Conservation (phyloP, 495 filamentous ascomycete species). For the Clavariopsis aquatica region DNA sequence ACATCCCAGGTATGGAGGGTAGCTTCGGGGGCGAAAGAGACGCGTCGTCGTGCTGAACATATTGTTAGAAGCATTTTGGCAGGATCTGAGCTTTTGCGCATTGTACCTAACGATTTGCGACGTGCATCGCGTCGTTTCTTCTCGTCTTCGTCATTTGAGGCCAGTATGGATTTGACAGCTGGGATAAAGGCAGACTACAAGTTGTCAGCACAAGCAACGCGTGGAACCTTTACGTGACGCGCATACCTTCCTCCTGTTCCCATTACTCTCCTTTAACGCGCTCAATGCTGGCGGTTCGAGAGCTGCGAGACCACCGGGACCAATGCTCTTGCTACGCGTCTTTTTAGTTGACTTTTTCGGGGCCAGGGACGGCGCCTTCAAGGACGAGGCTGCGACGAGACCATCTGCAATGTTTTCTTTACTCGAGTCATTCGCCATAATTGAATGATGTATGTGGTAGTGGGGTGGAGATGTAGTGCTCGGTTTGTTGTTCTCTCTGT, state of each 20-base stretch:
- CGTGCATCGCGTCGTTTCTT: conserved; percentile 78
- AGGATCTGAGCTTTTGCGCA: background rate
- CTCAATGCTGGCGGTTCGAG: conserved; percentile 53
- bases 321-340: conserved; percentile 90
- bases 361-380: conserved; percentile 29
- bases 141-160: conserved; percentile 67
- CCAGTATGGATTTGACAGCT: conserved; percentile 76
- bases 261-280: conserved; percentile 67
- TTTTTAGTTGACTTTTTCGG: conserved; percentile 60
- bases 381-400: conserved; percentile 19
- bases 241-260: conserved; percentile 77
- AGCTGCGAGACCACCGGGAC: conserved; percentile 83
- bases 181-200: conserved; percentile 57
- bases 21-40: conserved; percentile 96
- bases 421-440: conserved; percentile 27
- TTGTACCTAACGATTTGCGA: conserved; percentile 75
- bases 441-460: conserved; percentile 7
- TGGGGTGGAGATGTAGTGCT: background rate
- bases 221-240: background rate
- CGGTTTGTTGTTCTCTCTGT: background rate
- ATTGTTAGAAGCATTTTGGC: background rate
- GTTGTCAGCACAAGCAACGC: conserved; percentile 14
- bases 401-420: conserved; percentile 41
- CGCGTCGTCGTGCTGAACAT: conserved; percentile 65
- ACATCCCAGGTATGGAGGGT: conserved; percentile 98